Base-by-base conservation (phyloP, 768 basidiomycete species). In the Amyloporia xantha region DNA sequence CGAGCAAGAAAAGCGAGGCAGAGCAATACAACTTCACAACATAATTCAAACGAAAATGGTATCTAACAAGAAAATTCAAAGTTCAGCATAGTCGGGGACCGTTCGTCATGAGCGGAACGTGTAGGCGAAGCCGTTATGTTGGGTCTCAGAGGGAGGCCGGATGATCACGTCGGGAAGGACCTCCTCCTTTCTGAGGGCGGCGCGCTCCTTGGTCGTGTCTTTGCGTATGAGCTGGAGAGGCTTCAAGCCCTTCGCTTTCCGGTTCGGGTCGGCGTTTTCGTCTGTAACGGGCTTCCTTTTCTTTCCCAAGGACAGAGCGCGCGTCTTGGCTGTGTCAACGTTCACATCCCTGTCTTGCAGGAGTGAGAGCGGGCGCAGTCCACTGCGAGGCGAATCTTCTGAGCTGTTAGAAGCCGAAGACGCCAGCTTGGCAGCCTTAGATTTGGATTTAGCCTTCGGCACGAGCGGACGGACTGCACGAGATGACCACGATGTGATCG, bases 121-220 rank as follows among this genome's bases (percentile, higher is more conserved):
- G 54, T 76, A 75, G 40, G 64, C 66, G 47, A 70, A 73, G 17
- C 62, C 71, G 47, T 64, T 66, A 51, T 73, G 71, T 41, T 78
- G 71, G 52, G 64, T 67, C 39, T 63, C 68, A 10, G 80, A 84
- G 12, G 81, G 81, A 9, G 81, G 80, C 17, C 81, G 71, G 46
- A 84, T 71, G 47, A 82, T 71, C 24, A 84, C 79, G 35, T 76
- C 71, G 26, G 83, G 82, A 25, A 84, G 64, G 44, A 72, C 68
- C 67, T 82, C 81, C 33, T 63, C 66, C 63, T 74, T 73, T 58
- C 79, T 70, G 54, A 83, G 71, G 48, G 72, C 57, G 40, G 76
- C 81, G 47, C 82, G 78, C 61, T 76, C 64, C 64, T 79, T 83
- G 60, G 70, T 73, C 27, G 84, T 84, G 53, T 85, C 82, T 28